Evolutionary conservation across 805 yeast genomes (phyloP).

Genomic region (Yarrowia hollandica): DNA sequence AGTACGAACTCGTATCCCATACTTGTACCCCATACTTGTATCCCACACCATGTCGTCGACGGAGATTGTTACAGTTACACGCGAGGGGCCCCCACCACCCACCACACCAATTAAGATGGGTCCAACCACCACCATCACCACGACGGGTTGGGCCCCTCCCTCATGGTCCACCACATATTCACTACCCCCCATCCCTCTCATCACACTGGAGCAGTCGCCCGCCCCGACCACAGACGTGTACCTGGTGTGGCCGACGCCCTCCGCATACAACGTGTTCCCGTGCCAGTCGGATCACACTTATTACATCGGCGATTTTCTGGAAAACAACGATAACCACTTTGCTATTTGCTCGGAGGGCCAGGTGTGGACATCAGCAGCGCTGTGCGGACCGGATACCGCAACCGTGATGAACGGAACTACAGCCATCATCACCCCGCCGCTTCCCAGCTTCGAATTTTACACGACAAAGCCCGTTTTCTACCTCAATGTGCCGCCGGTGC

Average conservation of each 20-base stretch:
- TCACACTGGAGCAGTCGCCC: constrained; percentile 17
- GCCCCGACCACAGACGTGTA: constrained; percentile 18
- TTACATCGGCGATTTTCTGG: constrained; percentile 22
- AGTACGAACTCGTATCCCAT: too few relatives aligned
- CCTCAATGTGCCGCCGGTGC: constrained; percentile 18
- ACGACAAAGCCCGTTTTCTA: constrained; percentile 12
- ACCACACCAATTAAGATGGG: too few relatives aligned
- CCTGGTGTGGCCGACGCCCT: constrained; percentile 15
- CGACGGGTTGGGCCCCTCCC: constrained; percentile 22
- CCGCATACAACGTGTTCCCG: constrained; percentile 26
- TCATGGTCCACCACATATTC: neutral
- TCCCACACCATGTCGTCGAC: too few relatives aligned
- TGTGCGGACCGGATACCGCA: neutral
- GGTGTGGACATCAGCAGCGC: constrained; percentile 13
- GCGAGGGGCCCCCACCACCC: too few relatives aligned
- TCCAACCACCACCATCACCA: constrained; percentile 6
- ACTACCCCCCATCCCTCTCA: constrained; percentile 3
- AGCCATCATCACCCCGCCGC: neutral
- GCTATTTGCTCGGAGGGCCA: constrained; percentile 23
- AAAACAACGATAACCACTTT: constrained; percentile 31
- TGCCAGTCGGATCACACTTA: constrained; percentile 27
- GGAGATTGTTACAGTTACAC: too few relatives aligned
- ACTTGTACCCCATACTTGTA: too few relatives aligned
- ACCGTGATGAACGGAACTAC: neutral
- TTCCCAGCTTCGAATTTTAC: constrained; percentile 5